These are phyloP conservation scores for Aphanocladium album DNA, from an alignment of 2,329 filamentous ascomycete species.

Conservation along the genomic window DNA sequence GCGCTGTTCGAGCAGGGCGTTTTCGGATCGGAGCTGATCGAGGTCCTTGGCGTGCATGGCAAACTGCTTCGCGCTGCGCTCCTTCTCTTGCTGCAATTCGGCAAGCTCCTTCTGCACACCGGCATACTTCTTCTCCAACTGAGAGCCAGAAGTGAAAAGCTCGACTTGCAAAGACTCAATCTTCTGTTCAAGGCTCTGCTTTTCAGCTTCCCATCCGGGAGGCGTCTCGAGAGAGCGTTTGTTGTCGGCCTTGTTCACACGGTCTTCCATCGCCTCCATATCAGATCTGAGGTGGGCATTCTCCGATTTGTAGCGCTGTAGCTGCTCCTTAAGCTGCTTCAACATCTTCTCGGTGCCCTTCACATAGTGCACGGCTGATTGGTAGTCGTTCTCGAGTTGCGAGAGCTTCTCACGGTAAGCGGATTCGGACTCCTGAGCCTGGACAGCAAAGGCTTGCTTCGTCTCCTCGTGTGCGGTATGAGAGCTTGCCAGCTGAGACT, in stretches of 20 bases:
- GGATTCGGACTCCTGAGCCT: slow-evolving; percentile 80
- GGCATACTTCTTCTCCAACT: slow-evolving; percentile 67
- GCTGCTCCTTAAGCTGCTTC: slow-evolving; percentile 95
- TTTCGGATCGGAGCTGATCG: slow-evolving; percentile 78
- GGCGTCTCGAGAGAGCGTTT: slow-evolving; percentile 32
- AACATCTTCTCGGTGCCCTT: slow-evolving; percentile 99
- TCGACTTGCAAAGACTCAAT: slow-evolving; percentile 66
- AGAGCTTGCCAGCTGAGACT: slow-evolving; percentile 76
- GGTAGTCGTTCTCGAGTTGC: slow-evolving; percentile 94
- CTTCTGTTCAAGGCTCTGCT: slow-evolving; percentile 59
- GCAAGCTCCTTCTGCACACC: slow-evolving; percentile 66
- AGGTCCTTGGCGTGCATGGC: slow-evolving; percentile 60
- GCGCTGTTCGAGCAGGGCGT: slow-evolving; percentile 72
- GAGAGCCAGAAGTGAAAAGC: slow-evolving; percentile 58
- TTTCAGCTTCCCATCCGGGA: slow-evolving; percentile 70
- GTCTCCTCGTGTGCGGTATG: slow-evolving; percentile 80
- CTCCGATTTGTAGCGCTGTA: slow-evolving; percentile 85
- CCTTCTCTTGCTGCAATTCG: slow-evolving; percentile 61
- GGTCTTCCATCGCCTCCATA: slow-evolving; percentile 62
- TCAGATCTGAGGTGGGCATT: slow-evolving; percentile 80
- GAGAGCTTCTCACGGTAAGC: slow-evolving; percentile 89
- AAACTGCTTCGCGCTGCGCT: slow-evolving; percentile 56
- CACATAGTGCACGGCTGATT: slow-evolving; percentile 95
- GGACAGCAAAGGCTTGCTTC: slow-evolving; percentile 68
- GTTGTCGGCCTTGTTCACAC: slow-evolving; percentile 25